These are phyloP conservation scores for Cupressus sempervirens DNA, from an alignment of 75 land plant genomes.

Conservation along the genomic window DNA sequence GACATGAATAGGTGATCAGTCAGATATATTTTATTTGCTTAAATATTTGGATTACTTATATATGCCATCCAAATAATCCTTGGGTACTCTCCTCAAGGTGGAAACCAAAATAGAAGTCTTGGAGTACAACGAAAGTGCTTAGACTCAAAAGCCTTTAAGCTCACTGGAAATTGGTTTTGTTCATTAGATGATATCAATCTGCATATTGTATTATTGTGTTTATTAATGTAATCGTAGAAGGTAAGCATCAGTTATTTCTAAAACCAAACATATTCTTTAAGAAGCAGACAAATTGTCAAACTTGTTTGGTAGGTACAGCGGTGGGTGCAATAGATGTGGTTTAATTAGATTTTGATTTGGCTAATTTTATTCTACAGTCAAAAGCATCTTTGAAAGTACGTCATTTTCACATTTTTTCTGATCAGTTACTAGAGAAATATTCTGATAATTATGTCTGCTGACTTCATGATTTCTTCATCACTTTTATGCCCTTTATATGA, in stretches of 20 bases:
- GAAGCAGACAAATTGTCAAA: neutral
- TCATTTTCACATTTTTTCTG: neutral
- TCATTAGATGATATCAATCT: neutral
- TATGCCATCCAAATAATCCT: neutral
- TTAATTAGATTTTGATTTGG: neutral
- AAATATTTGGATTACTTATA: neutral
- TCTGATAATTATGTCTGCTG: neutral
- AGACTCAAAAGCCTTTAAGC: too few species aligned
- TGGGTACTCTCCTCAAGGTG: too few species aligned
- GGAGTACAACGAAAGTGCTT: too few species aligned
- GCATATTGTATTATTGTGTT: neutral
- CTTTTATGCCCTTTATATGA: neutral
- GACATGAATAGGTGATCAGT: too few species aligned
- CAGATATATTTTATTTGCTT: too few species aligned
- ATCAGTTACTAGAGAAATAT: neutral
- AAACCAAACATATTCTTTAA: neutral
- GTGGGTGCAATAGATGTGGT: neutral
- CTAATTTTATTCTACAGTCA: neutral
- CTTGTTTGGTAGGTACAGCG: neutral
- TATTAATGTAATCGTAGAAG: neutral
- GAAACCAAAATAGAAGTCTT: too few species aligned
- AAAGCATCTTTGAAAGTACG: neutral
- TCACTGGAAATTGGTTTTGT: neutral
- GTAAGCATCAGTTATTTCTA: too few species aligned
- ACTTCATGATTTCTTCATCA: neutral